phyloP scores from a whole-genome alignment of 306 rosid species.

The Malus domestica region ASM211411v1 NC_041791.1:7181001-7181500 shows the following conservation, averaged over 20 bases:
- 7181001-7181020: constrained; percentile 68
- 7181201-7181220: not conserved
- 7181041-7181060: constrained; percentile 60
- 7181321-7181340: not conserved
- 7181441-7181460: constrained; percentile 80
- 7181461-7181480: constrained; percentile 53
- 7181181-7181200: constrained; percentile 45
- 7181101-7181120: constrained; percentile 61
- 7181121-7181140: constrained; percentile 43
- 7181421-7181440: not conserved
- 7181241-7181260: not conserved
- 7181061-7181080: constrained; percentile 74
- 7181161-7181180: constrained; percentile 52
- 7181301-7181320: not conserved
- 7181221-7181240: not conserved
- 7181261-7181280: not conserved
- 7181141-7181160: constrained; percentile 50
- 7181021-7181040: constrained; percentile 54
- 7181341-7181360: not conserved
- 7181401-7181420: not conserved
- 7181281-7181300: not conserved
- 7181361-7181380: not conserved
- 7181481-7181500: constrained; percentile 58
- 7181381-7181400: not conserved
- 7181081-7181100: constrained; percentile 62